These are phyloP conservation scores for Elsinoe fawcettii DNA, from an alignment of 2,329 filamentous ascomycete species.

Conservation along the genomic window DNA sequence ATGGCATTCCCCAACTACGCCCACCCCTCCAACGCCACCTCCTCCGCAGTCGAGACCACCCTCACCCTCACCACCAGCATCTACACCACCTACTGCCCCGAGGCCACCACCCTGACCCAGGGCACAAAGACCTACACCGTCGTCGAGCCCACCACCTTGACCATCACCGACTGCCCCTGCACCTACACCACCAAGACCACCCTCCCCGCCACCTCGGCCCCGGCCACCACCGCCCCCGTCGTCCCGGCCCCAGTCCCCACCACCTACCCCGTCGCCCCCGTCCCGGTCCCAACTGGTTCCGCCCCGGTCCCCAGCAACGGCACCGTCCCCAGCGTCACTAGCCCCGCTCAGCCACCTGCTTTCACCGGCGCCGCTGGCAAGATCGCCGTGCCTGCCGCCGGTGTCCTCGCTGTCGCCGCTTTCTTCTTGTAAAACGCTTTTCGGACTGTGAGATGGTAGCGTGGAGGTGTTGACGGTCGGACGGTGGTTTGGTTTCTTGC, in stretches of 20 bases:
- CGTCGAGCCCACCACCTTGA: conserved; percentile 22
- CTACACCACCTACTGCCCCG: conserved; percentile 29
- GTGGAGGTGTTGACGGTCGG: background rate
- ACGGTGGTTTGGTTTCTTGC: background rate
- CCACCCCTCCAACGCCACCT: conserved; percentile 27
- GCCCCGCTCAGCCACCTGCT: conserved; percentile 27
- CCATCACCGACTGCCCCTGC: conserved; percentile 28
- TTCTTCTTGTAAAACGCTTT: conserved; percentile 15
- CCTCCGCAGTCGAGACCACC: conserved; percentile 18
- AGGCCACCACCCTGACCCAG: conserved; percentile 24
- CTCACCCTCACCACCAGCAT: conserved; percentile 27
- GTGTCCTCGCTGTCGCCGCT: conserved; percentile 40
- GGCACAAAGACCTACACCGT: conserved; percentile 23
- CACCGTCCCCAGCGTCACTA: conserved; percentile 17
- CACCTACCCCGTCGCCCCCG: conserved; percentile 1
- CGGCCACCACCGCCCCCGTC: conserved; percentile 11
- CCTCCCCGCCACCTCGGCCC: conserved; percentile 17
- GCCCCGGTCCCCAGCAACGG: conserved; percentile 17
- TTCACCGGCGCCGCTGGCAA: conserved; percentile 48
- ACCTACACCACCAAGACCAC: conserved; percentile 47
- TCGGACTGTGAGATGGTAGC: too few relatives aligned
- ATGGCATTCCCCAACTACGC: conserved; percentile 28
- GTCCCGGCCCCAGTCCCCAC: conserved; percentile 11
- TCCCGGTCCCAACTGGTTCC: conserved; percentile 17
- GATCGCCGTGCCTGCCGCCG: conserved; percentile 35